Evolutionary conservation across 371 early-diverging fungal species (phyloP).

Genomic region (Saksenaea vasiformis): DNA sequence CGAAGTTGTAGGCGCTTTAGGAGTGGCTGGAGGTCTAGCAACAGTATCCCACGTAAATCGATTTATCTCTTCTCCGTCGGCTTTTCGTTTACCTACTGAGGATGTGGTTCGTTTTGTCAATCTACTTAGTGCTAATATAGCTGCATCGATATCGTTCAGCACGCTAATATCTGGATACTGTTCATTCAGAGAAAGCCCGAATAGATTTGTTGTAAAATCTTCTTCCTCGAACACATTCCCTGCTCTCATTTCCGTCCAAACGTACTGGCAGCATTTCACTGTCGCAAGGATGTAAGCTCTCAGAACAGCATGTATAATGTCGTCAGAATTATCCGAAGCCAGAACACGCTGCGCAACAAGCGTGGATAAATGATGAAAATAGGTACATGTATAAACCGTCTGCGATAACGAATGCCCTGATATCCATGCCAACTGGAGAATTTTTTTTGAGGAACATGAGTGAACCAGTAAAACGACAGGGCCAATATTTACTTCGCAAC

Average conservation of each 20-base stretch:
- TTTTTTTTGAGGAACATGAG: background rate
- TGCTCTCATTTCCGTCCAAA: conserved; percentile 65
- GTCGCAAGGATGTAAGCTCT: conserved; percentile 56
- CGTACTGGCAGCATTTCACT: conserved; percentile 55
- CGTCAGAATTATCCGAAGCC: conserved; percentile 8
- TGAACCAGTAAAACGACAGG: background rate
- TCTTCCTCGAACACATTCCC: conserved; percentile 74
- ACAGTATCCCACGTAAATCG: background rate
- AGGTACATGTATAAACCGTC: conserved; percentile 72
- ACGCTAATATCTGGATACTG: conserved; percentile 46
- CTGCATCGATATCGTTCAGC: conserved; percentile 53
- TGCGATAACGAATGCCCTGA: conserved; percentile 75
- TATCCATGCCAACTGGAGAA: conserved; percentile 68
- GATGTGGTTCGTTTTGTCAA: background rate
- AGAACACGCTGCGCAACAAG: conserved; percentile 30
- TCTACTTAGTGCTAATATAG: conserved; percentile 7
- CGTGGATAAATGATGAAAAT: conserved; percentile 56
- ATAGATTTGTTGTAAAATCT: conserved; percentile 69
- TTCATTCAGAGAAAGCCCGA: conserved; percentile 61
- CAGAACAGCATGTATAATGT: conserved; percentile 45
- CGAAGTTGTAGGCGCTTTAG: conserved; percentile 31
- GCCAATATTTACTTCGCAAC: conserved; percentile 53
- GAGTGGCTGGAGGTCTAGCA: conserved; percentile 16
- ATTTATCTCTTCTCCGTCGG: background rate
- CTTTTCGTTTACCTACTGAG: conserved; percentile 5